Base-by-base conservation (phyloP, 805 yeast species). In the Lachancea kluyveri region DNA sequence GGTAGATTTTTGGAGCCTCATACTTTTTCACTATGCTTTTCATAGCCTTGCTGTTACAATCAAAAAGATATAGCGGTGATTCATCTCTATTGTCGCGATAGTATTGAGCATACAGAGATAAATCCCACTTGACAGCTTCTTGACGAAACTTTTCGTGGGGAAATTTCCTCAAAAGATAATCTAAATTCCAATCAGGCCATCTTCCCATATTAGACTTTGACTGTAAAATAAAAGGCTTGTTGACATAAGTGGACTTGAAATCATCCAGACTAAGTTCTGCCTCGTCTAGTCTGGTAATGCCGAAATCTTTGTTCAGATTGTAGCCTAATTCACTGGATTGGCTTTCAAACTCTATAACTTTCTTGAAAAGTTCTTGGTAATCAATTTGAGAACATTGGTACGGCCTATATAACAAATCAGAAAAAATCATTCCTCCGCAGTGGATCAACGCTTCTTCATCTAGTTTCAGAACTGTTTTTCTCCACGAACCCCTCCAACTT, bases 11-110 rank as follows among this genome's bases (percentile, higher is more conserved):
- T 0, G 94, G 92, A 1, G 61, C 60, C 2, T 40, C 37, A 45
- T 77, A 81, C 44, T 76, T 77, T n/a, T 59, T 41, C 8, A 66
- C 60, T 30, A 84, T 57, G 23, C 67, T 64, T 33, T 59, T 57
- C 74, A 79, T 77, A 3, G 94, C 86, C n/a, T 50, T 53, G 21
- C 84, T 76, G 38, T 70, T 70, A 54, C 95, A 83, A 53, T 87
- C 96, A 58, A 87, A 87, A 16, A 87, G 59, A 52, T 87, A 87
- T 14, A 87, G 62, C 5, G 96, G 96, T 14, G 80, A 76, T 52
- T 87, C 96, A 56, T 87, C 96, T 14, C 47, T 44, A 54, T 86
- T 88, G 8, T 59, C 36, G 4, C 58, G 46, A 45, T 79, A 68
- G 50, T 87, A 87, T 31, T 75, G 65, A 1, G 69, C 51, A 48